A percentile compares a stretch with the other conserved stretches of the same genome.
Conservation (phyloP, 352 stramenopile genomes). For the Phytophthora kernoviae region DNA sequence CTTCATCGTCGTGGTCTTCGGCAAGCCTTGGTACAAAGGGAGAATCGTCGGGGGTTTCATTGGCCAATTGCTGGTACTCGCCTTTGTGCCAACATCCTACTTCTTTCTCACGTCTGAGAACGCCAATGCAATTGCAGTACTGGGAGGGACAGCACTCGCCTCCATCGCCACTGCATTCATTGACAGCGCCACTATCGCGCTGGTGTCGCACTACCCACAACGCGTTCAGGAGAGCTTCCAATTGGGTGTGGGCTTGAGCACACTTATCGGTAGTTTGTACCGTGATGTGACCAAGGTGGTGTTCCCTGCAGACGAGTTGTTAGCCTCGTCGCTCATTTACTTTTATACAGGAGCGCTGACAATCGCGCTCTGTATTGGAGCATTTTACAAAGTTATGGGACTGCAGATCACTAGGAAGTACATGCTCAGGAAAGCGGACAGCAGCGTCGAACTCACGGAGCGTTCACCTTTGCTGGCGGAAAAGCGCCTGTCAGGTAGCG, state of each 20-base stretch:
- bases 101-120: constrained; percentile 72
- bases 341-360: constrained; percentile 84
- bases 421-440: constrained; percentile 35
- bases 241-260: constrained; percentile 79
- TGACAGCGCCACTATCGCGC: constrained; percentile 82
- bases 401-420: constrained; percentile 66
- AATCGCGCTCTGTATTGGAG: constrained; percentile 75
- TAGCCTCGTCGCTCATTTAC: constrained; percentile 80
- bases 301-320: constrained; percentile 62
- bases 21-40: constrained; percentile 67
- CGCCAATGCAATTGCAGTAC: constrained; percentile 65
- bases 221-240: constrained; percentile 84
- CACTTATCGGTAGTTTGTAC: constrained; percentile 84
- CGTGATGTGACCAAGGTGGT: constrained; percentile 83
- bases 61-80: constrained; percentile 71
- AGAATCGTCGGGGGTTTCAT: constrained; percentile 83
- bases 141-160: constrained; percentile 65
- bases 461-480: constrained; percentile 46
- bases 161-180: constrained; percentile 84
- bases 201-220: constrained; percentile 82
- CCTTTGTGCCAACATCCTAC: constrained; percentile 80
- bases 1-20: constrained; percentile 66
- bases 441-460: constrained; percentile 62
- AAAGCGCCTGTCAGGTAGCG: constrained; percentile 28
- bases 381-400: constrained; percentile 70